These are phyloP conservation scores for Hypericum perforatum DNA, from an alignment of 345 rosid genomes.

Conservation along the genomic window DNA sequence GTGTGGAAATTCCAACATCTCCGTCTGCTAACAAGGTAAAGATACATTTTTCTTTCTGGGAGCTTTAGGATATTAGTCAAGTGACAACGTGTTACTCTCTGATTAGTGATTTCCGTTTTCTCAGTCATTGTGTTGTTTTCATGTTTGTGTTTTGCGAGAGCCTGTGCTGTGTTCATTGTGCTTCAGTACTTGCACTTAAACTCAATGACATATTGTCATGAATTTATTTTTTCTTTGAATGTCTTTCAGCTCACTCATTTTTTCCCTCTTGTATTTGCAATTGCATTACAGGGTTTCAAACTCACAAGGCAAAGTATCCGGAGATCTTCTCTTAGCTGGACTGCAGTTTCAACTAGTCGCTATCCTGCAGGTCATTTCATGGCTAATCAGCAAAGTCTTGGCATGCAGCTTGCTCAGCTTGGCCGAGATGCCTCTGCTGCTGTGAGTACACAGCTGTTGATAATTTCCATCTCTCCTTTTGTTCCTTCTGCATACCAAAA, in stretches of 20 bases:
- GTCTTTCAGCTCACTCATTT: neutral
- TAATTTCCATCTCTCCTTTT: neutral
- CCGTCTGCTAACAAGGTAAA: conserved; percentile 76
- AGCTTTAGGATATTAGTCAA: too few species aligned
- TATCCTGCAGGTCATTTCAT: conserved; percentile 74
- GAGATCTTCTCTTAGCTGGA: conserved; percentile 78
- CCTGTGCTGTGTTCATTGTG: too few species aligned
- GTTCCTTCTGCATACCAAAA: too few species aligned
- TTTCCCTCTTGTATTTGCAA: neutral
- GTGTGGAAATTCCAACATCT: conserved; percentile 67
- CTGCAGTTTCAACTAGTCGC: conserved; percentile 76
- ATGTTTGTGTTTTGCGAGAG: too few species aligned
- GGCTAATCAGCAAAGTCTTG: conserved; percentile 96
- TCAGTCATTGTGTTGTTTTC: too few species aligned
- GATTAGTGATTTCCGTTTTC: too few species aligned
- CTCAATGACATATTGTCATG: too few species aligned
- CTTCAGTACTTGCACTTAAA: too few species aligned
- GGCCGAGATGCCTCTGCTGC: conserved; percentile 99
- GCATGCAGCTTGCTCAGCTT: conserved; percentile 90
- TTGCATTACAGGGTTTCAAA: conserved; percentile 62
- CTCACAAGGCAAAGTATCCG: conserved; percentile 71
- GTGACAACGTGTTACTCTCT: too few species aligned
- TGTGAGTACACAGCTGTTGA: conserved; percentile 33
- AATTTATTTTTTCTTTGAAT: neutral
- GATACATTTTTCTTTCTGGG: neutral